Evolutionary conservation across 257 asterid genomes (phyloP), one percentile per base, ranked within the genome.

Genomic region (Lycium barbarum): DNA sequence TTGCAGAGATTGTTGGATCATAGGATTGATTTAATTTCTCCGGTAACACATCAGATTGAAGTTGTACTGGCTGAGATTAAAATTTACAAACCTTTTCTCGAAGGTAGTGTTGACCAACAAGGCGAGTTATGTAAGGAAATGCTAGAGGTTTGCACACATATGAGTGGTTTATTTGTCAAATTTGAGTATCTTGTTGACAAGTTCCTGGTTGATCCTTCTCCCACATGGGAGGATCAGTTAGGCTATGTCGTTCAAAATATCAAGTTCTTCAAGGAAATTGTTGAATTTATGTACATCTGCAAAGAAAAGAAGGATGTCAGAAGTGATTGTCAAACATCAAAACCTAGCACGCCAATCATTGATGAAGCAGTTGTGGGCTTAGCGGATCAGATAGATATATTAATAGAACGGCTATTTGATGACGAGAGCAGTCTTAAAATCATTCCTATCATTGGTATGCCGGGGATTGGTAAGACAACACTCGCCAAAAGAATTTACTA

Each of bases 381-480:
- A 33, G 66, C 18, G 66, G 66, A 59, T 8, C 66, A 59, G 66
- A 59, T 59, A 59, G 66, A 18, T 5, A 59, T 59, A 59, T 18
- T 59, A 59, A 59, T 59, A 33, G 33, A 3, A 59, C 66, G 33
- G 66, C 10, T 59, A 59, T 17, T 17, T 18, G 4, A 11, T 59
- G 66, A 33, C 6, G 66, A 11, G 66, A 33, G 26, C 12, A 33
- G 33, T 45, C 47, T 68, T 68, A 26, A 38, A 3, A 15, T 35
- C 22, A 15, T 82, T 7, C 79, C 89, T 18, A 47, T 87, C 78
- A 81, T 82, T 14, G 89, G 88, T 22, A 87, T 84, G 80, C 86
- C 88, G 7, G 89, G 89, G 17, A 58, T 15, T 40, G 88, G 90
- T 7, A 90, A 90, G 88, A 90, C 91, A 22, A 89, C 90, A 53